phyloP scores from a whole-genome alignment of 139 green algal genomes.

The Tetraselmis striata region DNA sequence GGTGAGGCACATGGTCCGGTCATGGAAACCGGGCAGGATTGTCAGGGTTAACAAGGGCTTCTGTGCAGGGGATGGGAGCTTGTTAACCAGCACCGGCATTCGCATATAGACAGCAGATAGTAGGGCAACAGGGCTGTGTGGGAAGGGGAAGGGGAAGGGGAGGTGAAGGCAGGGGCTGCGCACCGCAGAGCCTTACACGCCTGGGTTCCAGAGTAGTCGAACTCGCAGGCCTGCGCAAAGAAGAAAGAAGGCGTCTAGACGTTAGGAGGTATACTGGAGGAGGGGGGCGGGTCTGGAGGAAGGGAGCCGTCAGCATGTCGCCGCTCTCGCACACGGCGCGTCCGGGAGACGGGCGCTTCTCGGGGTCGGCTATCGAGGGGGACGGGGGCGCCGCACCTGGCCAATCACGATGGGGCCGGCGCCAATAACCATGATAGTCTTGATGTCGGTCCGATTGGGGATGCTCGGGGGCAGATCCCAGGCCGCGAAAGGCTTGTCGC shows the following conservation, averaged over 20 bases:
- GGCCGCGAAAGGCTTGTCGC: not conserved
- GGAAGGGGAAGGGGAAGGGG: too few species aligned
- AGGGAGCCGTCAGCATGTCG: too few species aligned
- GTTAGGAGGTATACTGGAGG: not conserved
- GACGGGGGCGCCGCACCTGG: conserved; percentile 46
- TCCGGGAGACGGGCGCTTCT: too few species aligned
- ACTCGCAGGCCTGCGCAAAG: conserved; percentile 88
- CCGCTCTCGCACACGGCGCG: too few species aligned
- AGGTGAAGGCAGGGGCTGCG: too few species aligned
- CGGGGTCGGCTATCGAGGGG: too few species aligned
- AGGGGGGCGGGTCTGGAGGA: not conserved
- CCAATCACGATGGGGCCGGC: conserved; percentile 98
- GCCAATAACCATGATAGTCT: conserved; percentile 87
- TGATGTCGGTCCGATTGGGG: conserved; percentile 62
- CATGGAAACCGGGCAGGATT: not conserved
- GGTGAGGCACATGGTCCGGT: too few species aligned
- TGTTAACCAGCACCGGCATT: too few species aligned
- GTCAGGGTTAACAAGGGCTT: not conserved
- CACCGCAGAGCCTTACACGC: conserved; percentile 96
- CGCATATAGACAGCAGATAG: not conserved
- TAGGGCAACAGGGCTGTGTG: not conserved
- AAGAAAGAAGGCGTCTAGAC: conserved; percentile 1
- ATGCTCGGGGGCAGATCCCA: conserved; percentile 1
- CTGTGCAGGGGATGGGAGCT: not conserved
- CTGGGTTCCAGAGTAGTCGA: conserved; percentile 98